phyloP scores from a whole-genome alignment of 2,329 filamentous ascomycete species.

The Talaromyces amestolkiae region DNA sequence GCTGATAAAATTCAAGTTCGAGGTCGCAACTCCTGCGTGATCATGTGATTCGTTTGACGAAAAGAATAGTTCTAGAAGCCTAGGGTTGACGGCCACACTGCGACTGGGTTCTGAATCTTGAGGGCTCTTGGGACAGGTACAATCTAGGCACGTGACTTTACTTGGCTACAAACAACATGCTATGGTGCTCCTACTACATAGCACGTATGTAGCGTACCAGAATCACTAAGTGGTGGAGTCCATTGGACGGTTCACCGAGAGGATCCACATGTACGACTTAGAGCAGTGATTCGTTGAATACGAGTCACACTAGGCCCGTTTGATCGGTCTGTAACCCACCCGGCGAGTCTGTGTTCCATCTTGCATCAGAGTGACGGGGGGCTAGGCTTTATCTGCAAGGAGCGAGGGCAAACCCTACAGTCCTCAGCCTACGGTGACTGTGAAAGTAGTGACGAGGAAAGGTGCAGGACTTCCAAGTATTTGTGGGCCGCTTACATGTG shows the following conservation, averaged over 20 bases:
- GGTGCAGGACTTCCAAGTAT: background rate
- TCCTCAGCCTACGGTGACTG: background rate
- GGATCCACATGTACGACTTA: background rate
- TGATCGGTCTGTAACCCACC: background rate
- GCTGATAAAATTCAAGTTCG: background rate
- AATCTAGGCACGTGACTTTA: background rate
- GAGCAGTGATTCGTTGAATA: background rate
- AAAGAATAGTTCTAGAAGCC: background rate
- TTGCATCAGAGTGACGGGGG: constrained; percentile 24
- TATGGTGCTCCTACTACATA: no score
- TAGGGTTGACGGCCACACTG: background rate
- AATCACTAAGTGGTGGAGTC: background rate
- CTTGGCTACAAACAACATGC: background rate
- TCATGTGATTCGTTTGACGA: background rate
- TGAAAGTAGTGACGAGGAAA: background rate
- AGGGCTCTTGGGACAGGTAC: background rate
- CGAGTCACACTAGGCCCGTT: background rate
- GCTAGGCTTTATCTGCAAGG: constrained; percentile 28
- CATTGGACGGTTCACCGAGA: background rate
- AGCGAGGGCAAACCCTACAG: constrained; percentile 27
- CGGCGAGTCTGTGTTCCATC: constrained; percentile 12
- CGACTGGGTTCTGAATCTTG: background rate
- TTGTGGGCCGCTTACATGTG: background rate
- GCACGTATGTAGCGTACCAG: background rate
- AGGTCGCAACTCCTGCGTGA: background rate